These are phyloP conservation scores for Cunninghamia lanceolata DNA, from an alignment of 75 land plant genomes.

Conservation along the genomic window DNA sequence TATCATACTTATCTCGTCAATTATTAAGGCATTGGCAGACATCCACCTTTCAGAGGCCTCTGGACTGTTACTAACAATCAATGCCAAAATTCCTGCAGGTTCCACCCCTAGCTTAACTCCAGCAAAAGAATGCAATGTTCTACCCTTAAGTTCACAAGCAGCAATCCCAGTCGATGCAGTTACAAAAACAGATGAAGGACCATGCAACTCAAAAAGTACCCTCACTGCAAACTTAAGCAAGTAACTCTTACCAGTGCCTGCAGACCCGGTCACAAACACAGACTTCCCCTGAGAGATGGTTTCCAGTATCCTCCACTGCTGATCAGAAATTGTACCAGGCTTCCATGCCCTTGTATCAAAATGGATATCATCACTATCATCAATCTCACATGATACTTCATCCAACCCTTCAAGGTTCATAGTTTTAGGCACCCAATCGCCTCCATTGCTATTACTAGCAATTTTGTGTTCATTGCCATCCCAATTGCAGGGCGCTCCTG, in stretches of 20 bases:
- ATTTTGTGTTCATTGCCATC: not conserved
- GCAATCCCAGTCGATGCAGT: constrained; percentile 82
- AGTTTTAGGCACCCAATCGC: no score
- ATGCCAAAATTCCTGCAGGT: constrained; percentile 17
- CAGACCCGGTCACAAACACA: constrained; percentile 78
- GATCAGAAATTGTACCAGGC: constrained; percentile 13
- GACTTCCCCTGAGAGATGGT: constrained; percentile 49
- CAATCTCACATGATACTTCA: not conserved
- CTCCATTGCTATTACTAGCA: not conserved
- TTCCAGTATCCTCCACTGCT: constrained; percentile 40
- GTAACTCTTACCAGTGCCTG: constrained; percentile 81
- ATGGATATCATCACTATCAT: not conserved
- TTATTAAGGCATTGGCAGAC: constrained; percentile 51
- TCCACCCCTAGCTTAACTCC: constrained; percentile 47
- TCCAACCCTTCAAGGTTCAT: not conserved
- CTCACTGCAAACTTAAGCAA: constrained; percentile 38
- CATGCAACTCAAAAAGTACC: constrained; percentile 28
- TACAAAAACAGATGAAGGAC: constrained; percentile 40
- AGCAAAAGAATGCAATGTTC: constrained; percentile 73
- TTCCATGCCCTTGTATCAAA: not conserved
- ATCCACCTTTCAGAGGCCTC: constrained; percentile 41
- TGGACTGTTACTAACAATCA: constrained; percentile 24
- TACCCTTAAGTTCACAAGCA: constrained; percentile 63
- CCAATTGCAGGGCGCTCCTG: not conserved
- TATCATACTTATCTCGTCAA: constrained; percentile 81